Evolutionary conservation across 495 filamentous ascomycete genomes (phyloP).

Genomic region (Trichoderma orchidacearum): DNA sequence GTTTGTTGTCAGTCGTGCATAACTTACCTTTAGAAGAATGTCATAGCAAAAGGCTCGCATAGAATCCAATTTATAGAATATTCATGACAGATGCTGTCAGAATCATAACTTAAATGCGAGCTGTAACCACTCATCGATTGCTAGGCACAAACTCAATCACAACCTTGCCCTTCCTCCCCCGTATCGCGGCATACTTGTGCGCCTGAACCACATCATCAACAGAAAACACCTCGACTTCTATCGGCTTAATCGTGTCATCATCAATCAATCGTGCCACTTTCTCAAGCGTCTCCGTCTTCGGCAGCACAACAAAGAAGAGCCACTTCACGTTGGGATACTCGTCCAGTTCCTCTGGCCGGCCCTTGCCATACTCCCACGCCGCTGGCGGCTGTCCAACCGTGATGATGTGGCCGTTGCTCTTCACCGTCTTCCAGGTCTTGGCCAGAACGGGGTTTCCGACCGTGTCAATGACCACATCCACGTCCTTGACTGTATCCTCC

Average conservation of each 20-base stretch:
- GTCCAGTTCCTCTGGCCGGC: slow-evolving; percentile 14
- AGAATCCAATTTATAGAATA: neutral
- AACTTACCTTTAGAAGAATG: neutral
- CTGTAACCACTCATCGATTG: neutral
- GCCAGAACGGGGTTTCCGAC: slow-evolving; percentile 30
- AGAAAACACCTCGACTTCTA: slow-evolving; percentile 37
- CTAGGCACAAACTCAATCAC: slow-evolving; percentile 7
- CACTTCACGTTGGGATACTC: slow-evolving; percentile 19
- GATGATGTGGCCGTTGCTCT: slow-evolving; percentile 28
- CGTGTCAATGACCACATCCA: slow-evolving; percentile 41
- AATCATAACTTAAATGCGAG: no score
- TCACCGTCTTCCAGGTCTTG: slow-evolving; percentile 32
- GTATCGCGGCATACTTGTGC: slow-evolving; percentile 13
- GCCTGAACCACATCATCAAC: slow-evolving; percentile 33
- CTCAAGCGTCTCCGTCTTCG: slow-evolving; percentile 25
- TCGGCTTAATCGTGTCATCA: slow-evolving; percentile 20
- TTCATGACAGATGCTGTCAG: neutral
- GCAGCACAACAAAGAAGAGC: slow-evolving; percentile 36
- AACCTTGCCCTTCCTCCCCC: slow-evolving; percentile 7
- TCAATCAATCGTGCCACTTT: slow-evolving; percentile 34
- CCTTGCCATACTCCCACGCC: slow-evolving; percentile 7
- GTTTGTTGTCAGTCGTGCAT: neutral
- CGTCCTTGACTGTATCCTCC: slow-evolving; percentile 21
- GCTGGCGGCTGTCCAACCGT: slow-evolving; percentile 36
- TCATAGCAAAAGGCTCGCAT: neutral